These are phyloP conservation scores for Penicillium palitans DNA, from an alignment of 2,329 filamentous ascomycete species.

Conservation along the genomic window DNA sequence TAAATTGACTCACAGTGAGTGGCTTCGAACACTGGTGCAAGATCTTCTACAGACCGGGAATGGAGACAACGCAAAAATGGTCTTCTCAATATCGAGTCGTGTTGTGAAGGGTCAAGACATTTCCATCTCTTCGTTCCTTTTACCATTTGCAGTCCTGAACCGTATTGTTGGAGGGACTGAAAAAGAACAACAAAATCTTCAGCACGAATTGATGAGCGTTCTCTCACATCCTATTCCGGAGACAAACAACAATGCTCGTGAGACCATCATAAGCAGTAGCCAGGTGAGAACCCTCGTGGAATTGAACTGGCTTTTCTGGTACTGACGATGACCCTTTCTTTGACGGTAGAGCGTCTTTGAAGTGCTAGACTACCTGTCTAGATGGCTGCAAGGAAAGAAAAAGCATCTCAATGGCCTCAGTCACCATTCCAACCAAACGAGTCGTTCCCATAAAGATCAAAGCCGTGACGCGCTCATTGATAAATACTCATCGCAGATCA, in stretches of 20 bases:
- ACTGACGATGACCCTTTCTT: slow-evolving; percentile 3
- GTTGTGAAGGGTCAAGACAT: slow-evolving; percentile 84
- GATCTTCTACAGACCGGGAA: slow-evolving; percentile 79
- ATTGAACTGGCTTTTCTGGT: slow-evolving; percentile 7
- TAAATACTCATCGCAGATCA: slow-evolving; percentile 47
- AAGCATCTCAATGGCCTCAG: slow-evolving; percentile 45
- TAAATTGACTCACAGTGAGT: slow-evolving; percentile 70
- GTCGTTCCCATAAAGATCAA: slow-evolving; percentile 32
- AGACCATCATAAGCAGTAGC: slow-evolving; percentile 80
- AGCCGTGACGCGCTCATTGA: slow-evolving; percentile 31
- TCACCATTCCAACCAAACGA: slow-evolving; percentile 29
- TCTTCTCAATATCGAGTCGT: slow-evolving; percentile 79
- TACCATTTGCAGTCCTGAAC: slow-evolving; percentile 85
- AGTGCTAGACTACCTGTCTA: slow-evolving; percentile 85
- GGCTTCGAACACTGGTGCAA: slow-evolving; percentile 77
- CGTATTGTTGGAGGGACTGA: slow-evolving; percentile 72
- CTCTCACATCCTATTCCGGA: slow-evolving; percentile 63
- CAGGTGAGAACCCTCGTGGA: slow-evolving; percentile 60
- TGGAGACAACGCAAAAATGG: slow-evolving; percentile 68
- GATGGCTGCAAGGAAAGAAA: slow-evolving; percentile 82
- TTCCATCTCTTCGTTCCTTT: slow-evolving; percentile 79
- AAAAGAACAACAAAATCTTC: slow-evolving; percentile 63
- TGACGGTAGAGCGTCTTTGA: slow-evolving; percentile 73
- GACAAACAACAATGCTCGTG: slow-evolving; percentile 60
- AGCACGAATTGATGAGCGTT: slow-evolving; percentile 72